These are phyloP conservation scores for Thuidium tamariscinum DNA, from an alignment of 225 moss, liverwort and hornwort species.

Conservation along the genomic window DNA sequence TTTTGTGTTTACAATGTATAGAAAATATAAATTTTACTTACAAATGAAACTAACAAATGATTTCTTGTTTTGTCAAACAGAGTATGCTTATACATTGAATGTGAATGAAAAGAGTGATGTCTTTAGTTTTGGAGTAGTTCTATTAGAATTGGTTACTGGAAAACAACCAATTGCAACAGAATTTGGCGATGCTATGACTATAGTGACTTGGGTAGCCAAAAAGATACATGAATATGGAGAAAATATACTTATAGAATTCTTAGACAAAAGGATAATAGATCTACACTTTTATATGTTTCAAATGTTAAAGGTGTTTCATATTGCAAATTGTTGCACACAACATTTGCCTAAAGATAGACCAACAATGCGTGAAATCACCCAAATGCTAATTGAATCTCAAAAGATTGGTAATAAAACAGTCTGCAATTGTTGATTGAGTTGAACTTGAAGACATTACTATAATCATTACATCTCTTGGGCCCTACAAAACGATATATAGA, in stretches of 20 bases:
- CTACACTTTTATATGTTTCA: background rate
- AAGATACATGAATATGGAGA: slow-evolving; percentile 3
- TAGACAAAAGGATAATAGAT: slow-evolving; percentile 23
- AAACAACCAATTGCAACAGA: slow-evolving; percentile 24
- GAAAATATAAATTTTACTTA: background rate
- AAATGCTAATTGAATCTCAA: slow-evolving; percentile 18
- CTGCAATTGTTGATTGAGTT: background rate
- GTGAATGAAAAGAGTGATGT: slow-evolving; percentile 60
- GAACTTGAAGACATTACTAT: background rate
- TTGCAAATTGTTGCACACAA: slow-evolving; percentile 41
- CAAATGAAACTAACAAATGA: background rate
- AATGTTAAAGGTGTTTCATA: slow-evolving; percentile 22
- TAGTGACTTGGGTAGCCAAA: slow-evolving; percentile 32
- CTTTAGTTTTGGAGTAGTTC: slow-evolving; percentile 52
- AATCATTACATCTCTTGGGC: background rate
- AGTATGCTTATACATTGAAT: slow-evolving; percentile 49
- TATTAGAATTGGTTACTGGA: slow-evolving; percentile 50
- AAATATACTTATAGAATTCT: background rate
- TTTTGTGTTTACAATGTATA: background rate
- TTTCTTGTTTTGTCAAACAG: background rate
- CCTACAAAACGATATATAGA: background rate
- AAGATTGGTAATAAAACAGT: background rate
- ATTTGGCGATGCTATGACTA: slow-evolving; percentile 53
- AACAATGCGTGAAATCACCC: slow-evolving; percentile 20
- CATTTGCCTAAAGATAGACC: slow-evolving; percentile 23